Percentiles rank a stretch among this genome's conserved stretches.
These are phyloP conservation scores for Balamuthia mandrillaris DNA, from an alignment of 208 protist species.

Conservation along the genomic window DNA sequence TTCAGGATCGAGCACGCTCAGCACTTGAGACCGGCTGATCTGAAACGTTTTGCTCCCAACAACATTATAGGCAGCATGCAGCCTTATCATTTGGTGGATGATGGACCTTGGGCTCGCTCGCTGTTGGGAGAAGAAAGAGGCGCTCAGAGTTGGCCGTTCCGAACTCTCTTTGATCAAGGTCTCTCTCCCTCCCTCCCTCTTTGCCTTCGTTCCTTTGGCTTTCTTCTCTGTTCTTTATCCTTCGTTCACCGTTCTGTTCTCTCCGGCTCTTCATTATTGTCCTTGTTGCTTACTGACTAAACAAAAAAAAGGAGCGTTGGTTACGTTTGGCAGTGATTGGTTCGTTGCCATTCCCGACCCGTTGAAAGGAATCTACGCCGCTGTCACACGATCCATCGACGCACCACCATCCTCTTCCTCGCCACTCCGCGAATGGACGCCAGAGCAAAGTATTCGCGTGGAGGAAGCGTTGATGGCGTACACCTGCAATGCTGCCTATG, in stretches of 20 bases:
- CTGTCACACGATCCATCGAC: not conserved
- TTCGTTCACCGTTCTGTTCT: too few species aligned
- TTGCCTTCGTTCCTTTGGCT: too few species aligned
- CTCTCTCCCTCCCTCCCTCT: too few species aligned
- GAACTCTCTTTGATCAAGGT: not conserved
- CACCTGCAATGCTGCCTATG: not conserved
- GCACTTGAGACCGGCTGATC: not conserved
- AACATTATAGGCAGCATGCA: conserved; percentile 29
- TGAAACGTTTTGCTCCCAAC: not conserved
- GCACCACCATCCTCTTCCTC: not conserved
- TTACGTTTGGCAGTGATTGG: conserved; percentile 34
- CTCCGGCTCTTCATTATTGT: too few species aligned
- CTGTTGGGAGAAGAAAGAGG: not conserved
- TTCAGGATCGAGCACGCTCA: conserved; percentile 28
- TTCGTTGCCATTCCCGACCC: conserved; percentile 24
- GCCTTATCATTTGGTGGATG: conserved; percentile 26
- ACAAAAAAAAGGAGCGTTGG: not conserved
- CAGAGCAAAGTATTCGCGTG: not conserved
- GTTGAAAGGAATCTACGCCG: not conserved
- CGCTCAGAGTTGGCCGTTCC: not conserved
- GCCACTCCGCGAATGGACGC: not conserved
- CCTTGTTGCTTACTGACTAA: too few species aligned
- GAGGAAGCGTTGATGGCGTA: not conserved
- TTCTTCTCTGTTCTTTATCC: too few species aligned
- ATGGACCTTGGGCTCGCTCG: not conserved